Percentiles rank a stretch among this genome's conserved stretches.
These are phyloP conservation scores for Suillus spraguei DNA, from an alignment of 768 basidiomycete species.

Conservation along the genomic window DNA sequence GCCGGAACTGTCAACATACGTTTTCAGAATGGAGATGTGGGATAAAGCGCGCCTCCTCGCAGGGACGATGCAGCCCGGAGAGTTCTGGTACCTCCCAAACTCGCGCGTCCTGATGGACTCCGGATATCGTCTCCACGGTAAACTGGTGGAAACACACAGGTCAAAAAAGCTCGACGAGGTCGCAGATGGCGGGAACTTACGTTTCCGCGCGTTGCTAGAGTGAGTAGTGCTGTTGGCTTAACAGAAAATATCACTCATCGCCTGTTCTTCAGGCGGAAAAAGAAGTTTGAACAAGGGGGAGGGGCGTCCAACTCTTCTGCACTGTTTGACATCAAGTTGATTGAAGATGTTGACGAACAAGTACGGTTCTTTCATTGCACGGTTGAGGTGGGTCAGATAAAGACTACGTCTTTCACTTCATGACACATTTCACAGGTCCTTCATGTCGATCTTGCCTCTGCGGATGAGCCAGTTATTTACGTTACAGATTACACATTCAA, in stretches of 20 bases:
- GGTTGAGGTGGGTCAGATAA: slow-evolving; percentile 49
- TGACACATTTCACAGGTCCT: slow-evolving; percentile 44
- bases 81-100: slow-evolving; percentile 58
- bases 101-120: slow-evolving; percentile 43
- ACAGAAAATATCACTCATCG: slow-evolving; percentile 13
- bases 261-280: slow-evolving; percentile 47
- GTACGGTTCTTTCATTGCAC: slow-evolving; percentile 53
- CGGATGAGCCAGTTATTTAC: slow-evolving; percentile 44
- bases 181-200: slow-evolving; percentile 35
- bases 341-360: slow-evolving; percentile 47
- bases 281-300: slow-evolving; percentile 34
- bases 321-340: slow-evolving; percentile 45
- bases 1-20: slow-evolving; percentile 41
- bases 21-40: slow-evolving; percentile 65
- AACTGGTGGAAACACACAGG: slow-evolving; percentile 47
- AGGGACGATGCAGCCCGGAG: slow-evolving; percentile 45
- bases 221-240: slow-evolving; percentile 31
- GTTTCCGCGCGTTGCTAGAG: slow-evolving; percentile 55
- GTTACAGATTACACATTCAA: slow-evolving; percentile 70
- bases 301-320: slow-evolving; percentile 28
- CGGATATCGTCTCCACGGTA: slow-evolving; percentile 53
- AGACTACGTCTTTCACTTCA: neutral
- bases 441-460: slow-evolving; percentile 36
- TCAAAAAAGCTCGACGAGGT: slow-evolving; percentile 45
- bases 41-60: slow-evolving; percentile 47